phyloP scores from a whole-genome alignment of 2,329 filamentous ascomycete genomes.

The Penicillium sp. region DNA sequence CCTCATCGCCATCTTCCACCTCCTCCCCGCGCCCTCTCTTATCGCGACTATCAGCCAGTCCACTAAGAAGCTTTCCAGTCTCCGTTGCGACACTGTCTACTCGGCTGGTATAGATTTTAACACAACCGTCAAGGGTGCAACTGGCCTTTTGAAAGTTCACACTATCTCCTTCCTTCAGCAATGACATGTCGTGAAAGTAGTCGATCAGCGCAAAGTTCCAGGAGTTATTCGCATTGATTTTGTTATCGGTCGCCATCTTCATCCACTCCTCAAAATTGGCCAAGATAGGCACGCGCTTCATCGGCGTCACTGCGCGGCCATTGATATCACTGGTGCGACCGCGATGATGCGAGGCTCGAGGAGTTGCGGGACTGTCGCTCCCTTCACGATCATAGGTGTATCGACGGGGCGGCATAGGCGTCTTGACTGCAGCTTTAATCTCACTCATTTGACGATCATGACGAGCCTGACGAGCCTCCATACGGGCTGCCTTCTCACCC shows the following conservation, averaged over 20 bases:
- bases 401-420: constrained; percentile 42
- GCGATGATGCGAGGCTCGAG: constrained; percentile 39
- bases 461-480: constrained; percentile 81
- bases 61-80: constrained; percentile 90
- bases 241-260: constrained; percentile 99
- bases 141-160: constrained; percentile 99
- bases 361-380: constrained; percentile 51
- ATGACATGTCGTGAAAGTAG: constrained; percentile 98
- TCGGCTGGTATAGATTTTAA: constrained; percentile 98
- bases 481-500: constrained; percentile 82
- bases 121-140: constrained; percentile 94
- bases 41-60: constrained; percentile 72
- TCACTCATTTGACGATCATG: constrained; percentile 91
- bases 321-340: constrained; percentile 52
- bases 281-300: constrained; percentile 92
- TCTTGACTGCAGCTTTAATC: constrained; percentile 70
- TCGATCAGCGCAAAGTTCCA: constrained; percentile 99
- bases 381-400: constrained; percentile 38
- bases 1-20: constrained; percentile 62
- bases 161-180: constrained; percentile 91
- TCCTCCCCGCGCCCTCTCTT: constrained; percentile 66
- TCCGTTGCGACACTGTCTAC: constrained; percentile 98
- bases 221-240: constrained; percentile 96
- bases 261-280: constrained; percentile 99
- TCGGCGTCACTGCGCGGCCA: constrained; percentile 78